phyloP scores from a whole-genome alignment of 345 rosid species.

The Populus deltoides region DNA sequence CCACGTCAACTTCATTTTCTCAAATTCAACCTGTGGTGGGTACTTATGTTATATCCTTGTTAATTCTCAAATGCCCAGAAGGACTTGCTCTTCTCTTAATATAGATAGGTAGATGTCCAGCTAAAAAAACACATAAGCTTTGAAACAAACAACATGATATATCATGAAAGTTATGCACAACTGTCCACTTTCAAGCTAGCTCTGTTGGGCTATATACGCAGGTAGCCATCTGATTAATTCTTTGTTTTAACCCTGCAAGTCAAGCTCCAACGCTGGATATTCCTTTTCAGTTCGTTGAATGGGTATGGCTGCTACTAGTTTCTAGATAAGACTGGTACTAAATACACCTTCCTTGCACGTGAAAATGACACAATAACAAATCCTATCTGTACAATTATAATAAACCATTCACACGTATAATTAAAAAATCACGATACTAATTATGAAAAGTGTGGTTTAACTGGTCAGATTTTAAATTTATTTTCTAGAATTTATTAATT shows the following conservation, averaged over 20 bases:
- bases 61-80: no score
- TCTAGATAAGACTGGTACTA: background rate
- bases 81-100: no score
- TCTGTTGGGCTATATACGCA: background rate
- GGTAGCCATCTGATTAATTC: background rate
- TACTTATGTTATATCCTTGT: no score
- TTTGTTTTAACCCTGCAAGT: background rate
- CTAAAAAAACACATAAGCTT: background rate
- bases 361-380: constrained; percentile 21
- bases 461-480: fast-evolving
- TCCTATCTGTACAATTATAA: background rate
- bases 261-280: background rate
- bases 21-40: no score
- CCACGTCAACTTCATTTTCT: background rate
- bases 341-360: background rate
- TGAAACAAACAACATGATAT: background rate
- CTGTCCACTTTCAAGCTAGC: background rate
- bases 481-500: no score
- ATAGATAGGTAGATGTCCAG: no score
- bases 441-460: no score
- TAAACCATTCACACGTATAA: no score
- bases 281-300: background rate
- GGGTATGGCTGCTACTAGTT: background rate
- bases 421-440: background rate
- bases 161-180: background rate